Conservation (phyloP, 176 grass and related monocot species). For the Saccharum officinarum region DNA sequence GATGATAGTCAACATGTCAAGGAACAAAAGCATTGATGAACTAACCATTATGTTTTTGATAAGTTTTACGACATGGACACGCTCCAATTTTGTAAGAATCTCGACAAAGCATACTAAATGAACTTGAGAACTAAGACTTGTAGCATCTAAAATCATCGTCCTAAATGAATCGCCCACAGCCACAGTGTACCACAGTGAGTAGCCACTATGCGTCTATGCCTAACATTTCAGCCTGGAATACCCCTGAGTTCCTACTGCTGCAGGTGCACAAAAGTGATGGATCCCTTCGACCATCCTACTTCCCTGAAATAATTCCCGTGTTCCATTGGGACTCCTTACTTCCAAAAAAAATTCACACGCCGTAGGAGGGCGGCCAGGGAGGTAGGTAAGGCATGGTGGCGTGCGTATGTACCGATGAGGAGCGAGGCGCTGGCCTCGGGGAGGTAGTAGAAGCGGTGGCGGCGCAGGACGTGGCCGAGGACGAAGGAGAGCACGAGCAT, state of each 20-base stretch:
- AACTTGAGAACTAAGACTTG: neutral
- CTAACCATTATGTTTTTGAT: neutral
- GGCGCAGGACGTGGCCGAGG: slow-evolving; percentile 93
- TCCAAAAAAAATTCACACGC: no score
- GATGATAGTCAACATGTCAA: neutral
- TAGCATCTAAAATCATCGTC: neutral
- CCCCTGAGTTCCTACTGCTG: no score
- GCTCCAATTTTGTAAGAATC: neutral
- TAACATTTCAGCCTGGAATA: slow-evolving; percentile 3
- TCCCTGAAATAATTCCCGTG: no score
- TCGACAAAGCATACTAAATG: neutral
- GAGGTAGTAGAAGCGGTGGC: slow-evolving; percentile 94
- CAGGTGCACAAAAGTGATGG: no score
- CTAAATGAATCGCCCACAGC: neutral
- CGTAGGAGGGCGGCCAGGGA: neutral
- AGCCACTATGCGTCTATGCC: neutral
- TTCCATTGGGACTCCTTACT: no score
- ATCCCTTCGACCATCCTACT: no score
- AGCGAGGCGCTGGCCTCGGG: slow-evolving; percentile 98
- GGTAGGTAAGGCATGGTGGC: neutral
- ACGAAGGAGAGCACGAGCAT: slow-evolving; percentile 99
- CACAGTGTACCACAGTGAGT: neutral
- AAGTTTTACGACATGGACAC: neutral
- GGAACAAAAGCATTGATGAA: neutral
- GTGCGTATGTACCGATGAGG: slow-evolving; percentile 64